Conservation (phyloP, 1,284 basidiomycete species). For the Inonotus obliquus region DNA sequence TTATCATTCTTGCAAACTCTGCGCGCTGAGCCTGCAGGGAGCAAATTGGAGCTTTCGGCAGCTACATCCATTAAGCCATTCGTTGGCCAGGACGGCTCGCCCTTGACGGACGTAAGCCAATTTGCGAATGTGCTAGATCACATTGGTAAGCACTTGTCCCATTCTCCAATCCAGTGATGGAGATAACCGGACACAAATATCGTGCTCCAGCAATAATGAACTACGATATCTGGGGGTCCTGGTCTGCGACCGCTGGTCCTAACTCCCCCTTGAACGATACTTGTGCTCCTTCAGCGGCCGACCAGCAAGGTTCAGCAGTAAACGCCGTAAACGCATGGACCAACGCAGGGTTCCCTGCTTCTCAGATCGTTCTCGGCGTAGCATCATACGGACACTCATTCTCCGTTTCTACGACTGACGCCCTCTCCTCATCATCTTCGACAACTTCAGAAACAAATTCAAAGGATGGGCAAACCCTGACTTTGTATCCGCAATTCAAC, state of each 20-base stretch:
- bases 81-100: constrained; percentile 49
- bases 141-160: constrained; percentile 33
- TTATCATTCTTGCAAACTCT: constrained; percentile 74
- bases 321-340: constrained; percentile 74
- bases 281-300: constrained; percentile 51
- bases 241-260: constrained; percentile 52
- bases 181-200: not conserved
- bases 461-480: constrained; percentile 25
- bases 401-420: constrained; percentile 33
- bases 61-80: constrained; percentile 71
- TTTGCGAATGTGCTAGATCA: constrained; percentile 75
- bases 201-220: constrained; percentile 64
- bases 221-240: constrained; percentile 75
- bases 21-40: constrained; percentile 49
- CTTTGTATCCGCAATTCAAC: constrained; percentile 48
- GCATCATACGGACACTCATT: constrained; percentile 72
- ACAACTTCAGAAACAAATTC: not conserved
- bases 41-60: constrained; percentile 67
- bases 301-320: constrained; percentile 72
- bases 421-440: not conserved
- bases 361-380: constrained; percentile 79
- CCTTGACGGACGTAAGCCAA: constrained; percentile 59
- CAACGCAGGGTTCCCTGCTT: constrained; percentile 70
- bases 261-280: constrained; percentile 80
- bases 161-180: not conserved